Evolutionary conservation across 2,329 filamentous ascomycete genomes (phyloP), one percentile per base, ranked within the genome.

Genomic region (Stagonosporopsis tanaceti): DNA sequence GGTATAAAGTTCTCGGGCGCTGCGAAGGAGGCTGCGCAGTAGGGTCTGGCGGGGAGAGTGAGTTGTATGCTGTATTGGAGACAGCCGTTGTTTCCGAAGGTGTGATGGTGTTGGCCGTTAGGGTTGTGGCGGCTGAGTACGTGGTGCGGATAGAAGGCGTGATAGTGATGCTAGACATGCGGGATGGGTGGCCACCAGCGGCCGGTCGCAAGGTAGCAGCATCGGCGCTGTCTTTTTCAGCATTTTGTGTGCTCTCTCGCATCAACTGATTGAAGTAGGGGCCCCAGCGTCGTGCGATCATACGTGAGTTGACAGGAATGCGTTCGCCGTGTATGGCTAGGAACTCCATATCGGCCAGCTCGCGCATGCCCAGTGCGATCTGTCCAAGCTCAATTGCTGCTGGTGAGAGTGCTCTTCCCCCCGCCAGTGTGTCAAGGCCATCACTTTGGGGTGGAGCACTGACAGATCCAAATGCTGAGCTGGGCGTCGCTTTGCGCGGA

Each of bases 341-440:
- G 57, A 99, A 91, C 70, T 98, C 95, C 95, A 99, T 99, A 68
- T 99, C 95, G 2, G 92, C 86, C 53, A 99, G 81, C 76, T 98
- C 95, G n/a, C 88, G 87, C 73, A 96, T 81, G 1, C 84, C 84
- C 61, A 97, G 80, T 0, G 92, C 90, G 74, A 92, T 87, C 63
- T 91, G 89, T 5, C 95, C 95, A 14, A 99, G 81, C 60, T 96
- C 91, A 67, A 96, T 89, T 1, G 93, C 93, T 12, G 91, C 90
- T 32, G 85, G 83, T 9, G 89, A 91, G 64, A 96, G 86, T 32
- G 84, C 86, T 17, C 93, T 85, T 4, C 93, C 93, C 22, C 91
- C 91, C 6, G 89, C 89, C 2, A 88, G 89, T 70, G 81, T 68
- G 53, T 83, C 81, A 45, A 69, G 80, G 66, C 65, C 74, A 67